Percentiles rank a stretch among this genome's conserved stretches.
phyloP scores from a whole-genome alignment of 2,329 filamentous ascomycete genomes.

The Fusarium keratoplasticum region DNA sequence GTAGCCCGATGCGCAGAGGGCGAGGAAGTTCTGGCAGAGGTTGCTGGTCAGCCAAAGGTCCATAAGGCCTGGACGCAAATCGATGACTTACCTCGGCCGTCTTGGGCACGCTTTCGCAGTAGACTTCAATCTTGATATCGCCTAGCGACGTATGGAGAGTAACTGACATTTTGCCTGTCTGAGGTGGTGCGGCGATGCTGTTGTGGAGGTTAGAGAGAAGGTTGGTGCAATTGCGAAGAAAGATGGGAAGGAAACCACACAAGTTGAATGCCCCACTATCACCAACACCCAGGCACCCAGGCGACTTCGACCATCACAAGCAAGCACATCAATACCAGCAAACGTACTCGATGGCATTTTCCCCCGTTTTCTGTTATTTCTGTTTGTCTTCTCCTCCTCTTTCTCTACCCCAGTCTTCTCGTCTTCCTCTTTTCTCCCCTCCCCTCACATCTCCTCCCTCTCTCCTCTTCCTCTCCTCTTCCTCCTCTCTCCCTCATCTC shows the following conservation, averaged over 20 bases:
- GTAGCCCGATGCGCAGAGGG: constrained; percentile 83
- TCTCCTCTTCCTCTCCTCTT: neutral
- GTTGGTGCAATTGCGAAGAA: neutral
- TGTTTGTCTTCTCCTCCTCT: neutral
- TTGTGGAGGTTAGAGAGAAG: neutral
- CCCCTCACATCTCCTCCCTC: neutral
- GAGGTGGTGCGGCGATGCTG: neutral
- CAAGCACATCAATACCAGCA: neutral
- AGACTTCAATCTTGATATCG: constrained; percentile 94
- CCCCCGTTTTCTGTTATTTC: neutral
- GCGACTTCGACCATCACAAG: neutral
- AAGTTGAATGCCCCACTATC: neutral
- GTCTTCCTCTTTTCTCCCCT: neutral
- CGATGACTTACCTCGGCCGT: constrained; percentile 77
- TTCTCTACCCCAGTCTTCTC: neutral
- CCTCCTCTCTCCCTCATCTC: too few relatives aligned
- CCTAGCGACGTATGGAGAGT: constrained; percentile 89
- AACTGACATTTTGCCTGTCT: constrained; percentile 65
- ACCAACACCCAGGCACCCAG: neutral
- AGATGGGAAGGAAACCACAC: neutral
- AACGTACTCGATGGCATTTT: neutral
- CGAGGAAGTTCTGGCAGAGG: constrained; percentile 79
- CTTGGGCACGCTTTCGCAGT: constrained; percentile 94
- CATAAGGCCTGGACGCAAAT: neutral
- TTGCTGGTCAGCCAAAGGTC: constrained; percentile 19